These are phyloP conservation scores for Amaranthus tricolor DNA, from an alignment of 179 eudicot genomes.

Conservation along the genomic window DNA sequence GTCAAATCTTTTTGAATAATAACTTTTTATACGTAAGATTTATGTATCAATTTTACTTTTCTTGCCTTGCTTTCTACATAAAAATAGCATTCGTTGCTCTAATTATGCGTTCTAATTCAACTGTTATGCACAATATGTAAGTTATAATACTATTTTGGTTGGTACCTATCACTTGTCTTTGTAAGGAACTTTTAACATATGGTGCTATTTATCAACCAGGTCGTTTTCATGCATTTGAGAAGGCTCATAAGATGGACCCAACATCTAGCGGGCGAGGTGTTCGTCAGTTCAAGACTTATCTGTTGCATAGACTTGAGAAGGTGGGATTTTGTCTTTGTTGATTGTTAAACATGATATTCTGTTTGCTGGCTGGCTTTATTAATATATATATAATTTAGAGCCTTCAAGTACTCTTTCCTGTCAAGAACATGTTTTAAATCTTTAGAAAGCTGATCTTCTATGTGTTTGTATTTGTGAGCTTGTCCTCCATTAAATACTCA, in stretches of 20 bases:
- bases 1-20: neutral
- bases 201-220: constrained; percentile 45
- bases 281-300: constrained; percentile 92
- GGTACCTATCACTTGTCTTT: constrained; percentile 7
- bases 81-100: neutral
- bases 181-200: constrained; percentile 5
- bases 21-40: neutral
- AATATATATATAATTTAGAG: neutral
- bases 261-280: constrained; percentile 90
- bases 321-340: constrained; percentile 33
- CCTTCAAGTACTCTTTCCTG: neutral
- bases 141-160: no score
- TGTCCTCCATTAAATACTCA: neutral
- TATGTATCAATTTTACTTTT: neutral
- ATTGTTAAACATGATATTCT: neutral
- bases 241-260: constrained; percentile 88
- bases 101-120: neutral
- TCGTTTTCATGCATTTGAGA: constrained; percentile 96
- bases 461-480: neutral
- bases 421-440: neutral
- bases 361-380: neutral
- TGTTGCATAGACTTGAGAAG: constrained; percentile 80
- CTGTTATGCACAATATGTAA: no score
- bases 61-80: neutral
- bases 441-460: neutral